Conservation (phyloP, 768 basidiomycete genomes). For the Kwoniella europaea region DNA sequence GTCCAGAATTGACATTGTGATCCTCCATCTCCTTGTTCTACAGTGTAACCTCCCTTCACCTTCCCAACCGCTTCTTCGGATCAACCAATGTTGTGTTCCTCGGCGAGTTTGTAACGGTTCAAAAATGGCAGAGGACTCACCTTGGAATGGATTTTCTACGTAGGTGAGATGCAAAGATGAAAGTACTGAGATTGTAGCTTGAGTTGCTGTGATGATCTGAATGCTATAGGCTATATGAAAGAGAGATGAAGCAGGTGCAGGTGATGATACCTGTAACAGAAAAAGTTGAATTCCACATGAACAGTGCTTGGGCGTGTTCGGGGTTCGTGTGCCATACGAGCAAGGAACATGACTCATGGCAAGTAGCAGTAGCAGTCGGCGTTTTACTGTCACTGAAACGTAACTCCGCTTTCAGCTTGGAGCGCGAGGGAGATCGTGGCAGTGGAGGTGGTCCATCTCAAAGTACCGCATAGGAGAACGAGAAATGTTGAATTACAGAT, state of each 20-base stretch:
- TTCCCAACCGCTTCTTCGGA: not conserved
- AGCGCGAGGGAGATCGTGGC: slow-evolving; percentile 2
- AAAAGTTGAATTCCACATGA: slow-evolving; percentile 14
- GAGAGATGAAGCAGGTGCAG: not conserved
- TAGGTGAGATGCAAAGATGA: not conserved
- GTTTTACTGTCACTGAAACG: not conserved
- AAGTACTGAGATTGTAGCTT: not conserved
- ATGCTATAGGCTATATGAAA: not conserved
- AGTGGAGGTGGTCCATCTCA: slow-evolving; percentile 21
- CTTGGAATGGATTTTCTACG: slow-evolving; percentile 3
- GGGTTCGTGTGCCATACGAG: slow-evolving; percentile 4
- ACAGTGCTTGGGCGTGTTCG: slow-evolving; percentile 3
- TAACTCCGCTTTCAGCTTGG: slow-evolving; percentile 1
- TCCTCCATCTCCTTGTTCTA: not conserved
- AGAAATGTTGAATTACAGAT: not conserved
- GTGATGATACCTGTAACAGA: not conserved
- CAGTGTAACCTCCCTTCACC: not conserved
- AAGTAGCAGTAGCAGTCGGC: slow-evolving; percentile 12
- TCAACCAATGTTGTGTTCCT: too few species aligned
- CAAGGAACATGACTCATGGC: slow-evolving; percentile 3
- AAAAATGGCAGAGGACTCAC: not conserved
- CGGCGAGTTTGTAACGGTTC: too few species aligned
- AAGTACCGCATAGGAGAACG: not conserved
- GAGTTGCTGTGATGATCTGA: not conserved
- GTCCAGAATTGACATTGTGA: not conserved